Evolutionary conservation across 2,329 filamentous ascomycete genomes (phyloP).

Genomic region (Pseudocercospora macadamiae): DNA sequence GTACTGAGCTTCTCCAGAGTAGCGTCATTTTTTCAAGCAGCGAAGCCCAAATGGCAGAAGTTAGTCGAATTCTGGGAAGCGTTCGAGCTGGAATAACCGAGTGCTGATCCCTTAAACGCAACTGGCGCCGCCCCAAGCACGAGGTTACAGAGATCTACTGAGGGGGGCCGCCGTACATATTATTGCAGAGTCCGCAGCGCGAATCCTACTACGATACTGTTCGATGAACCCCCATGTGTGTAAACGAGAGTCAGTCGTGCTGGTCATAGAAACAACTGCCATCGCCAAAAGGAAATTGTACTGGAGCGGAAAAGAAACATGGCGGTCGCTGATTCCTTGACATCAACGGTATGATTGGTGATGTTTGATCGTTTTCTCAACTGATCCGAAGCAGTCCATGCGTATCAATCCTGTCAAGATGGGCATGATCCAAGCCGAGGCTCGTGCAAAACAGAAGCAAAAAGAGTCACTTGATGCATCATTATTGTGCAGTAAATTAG

Average conservation of each 20-base stretch:
- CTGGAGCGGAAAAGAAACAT: not conserved
- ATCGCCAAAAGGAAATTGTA: not conserved
- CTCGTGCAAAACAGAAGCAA: not conserved
- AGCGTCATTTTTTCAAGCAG: not conserved
- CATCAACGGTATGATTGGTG: slow-evolving; percentile 1
- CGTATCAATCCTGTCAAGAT: not conserved
- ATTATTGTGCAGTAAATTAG: slow-evolving; percentile 27
- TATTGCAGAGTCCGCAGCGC: not conserved
- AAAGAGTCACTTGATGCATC: slow-evolving; percentile 3
- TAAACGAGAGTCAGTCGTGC: too few species aligned
- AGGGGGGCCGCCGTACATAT: slow-evolving; percentile 5
- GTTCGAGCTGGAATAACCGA: not conserved
- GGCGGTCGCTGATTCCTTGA: not conserved
- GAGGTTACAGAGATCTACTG: slow-evolving; percentile 6
- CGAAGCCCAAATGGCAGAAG: slow-evolving; percentile 5
- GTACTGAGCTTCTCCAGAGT: not conserved
- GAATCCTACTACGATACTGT: too few species aligned
- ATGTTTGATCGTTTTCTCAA: not conserved
- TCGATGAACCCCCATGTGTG: too few species aligned
- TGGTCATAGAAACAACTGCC: too few species aligned
- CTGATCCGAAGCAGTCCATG: not conserved
- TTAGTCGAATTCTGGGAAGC: not conserved
- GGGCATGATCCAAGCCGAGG: not conserved
- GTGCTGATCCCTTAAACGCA: slow-evolving; percentile 2
- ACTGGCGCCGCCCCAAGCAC: not conserved